Base-by-base conservation (phyloP, 2,329 filamentous ascomycete genomes). In the Ophiosphaerella herpotricha region DNA sequence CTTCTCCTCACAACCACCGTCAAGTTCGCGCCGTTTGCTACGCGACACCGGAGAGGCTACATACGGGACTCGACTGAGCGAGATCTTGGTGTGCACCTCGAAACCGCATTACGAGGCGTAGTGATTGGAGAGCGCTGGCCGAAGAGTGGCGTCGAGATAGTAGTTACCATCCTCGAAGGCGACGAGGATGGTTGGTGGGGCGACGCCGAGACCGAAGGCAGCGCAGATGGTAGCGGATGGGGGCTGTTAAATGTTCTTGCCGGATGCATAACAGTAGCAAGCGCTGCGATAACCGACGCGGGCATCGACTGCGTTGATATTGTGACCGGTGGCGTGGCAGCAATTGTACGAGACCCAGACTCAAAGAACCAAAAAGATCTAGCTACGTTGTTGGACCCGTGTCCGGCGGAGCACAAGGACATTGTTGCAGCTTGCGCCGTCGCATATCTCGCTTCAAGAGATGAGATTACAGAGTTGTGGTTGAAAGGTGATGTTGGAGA, bases 71-170 rank as follows among this genome's bases (percentile, higher is more conserved):
- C 87, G 13, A 87, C 83, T 54, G 94, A 99, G 76, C 84, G 92
- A 43, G 94, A 99, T 69, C 81, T 99, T 2, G 90, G 90, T 11
- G 88, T 92, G 9, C 93, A 97, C 71, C 79, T 99, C 3, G 92
- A 97, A 74, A 93, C 91, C 13, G 92, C 94, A 23, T 80, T 99
- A 43, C 84, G 91, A 31, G 93, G 93, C 1, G 89, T 91, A 7
- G 86, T 97, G 43, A 93, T 97, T 67, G 91, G 91, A 12, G 92
- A 97, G 70, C 82, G 93, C 50, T 99, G 93, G 90, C 94, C 94
- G n/a, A 99, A 99, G 79, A 96, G 91, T 71, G 92, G 91, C 38
- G 87, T 96, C n/a, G 94, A 99, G 70, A 87, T 99, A 35, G 87
- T 96, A 14, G 85, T 99, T 41, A 97, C 91, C 0, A 86, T 99